Base-by-base conservation (phyloP, 257 asterid species). In the Marsdenia floribunda region DNA sequence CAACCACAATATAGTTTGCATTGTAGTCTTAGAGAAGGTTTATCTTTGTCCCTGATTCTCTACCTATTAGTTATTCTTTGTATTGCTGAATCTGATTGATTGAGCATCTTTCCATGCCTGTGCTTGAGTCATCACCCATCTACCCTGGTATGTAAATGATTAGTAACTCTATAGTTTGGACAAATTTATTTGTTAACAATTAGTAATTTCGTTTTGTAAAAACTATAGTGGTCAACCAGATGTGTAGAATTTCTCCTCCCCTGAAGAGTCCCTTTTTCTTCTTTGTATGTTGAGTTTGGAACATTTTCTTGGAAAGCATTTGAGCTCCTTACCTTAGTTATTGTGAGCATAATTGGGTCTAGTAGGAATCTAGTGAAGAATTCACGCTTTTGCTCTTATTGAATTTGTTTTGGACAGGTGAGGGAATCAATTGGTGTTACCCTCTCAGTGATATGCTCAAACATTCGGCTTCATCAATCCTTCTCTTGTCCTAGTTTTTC, bases 381-480 rank as follows among this genome's bases (percentile, higher is more conserved):
- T 58, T 40, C 61, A 68, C 1, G 29, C 29, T 50, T 35, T 49
- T n/a, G 22, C 24, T 22, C 33, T 6, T 6, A 4, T 37, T 59
- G 12, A 42, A 8, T 79, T 81, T 73, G 68, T 64, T 72, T 80
- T 79, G 60, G 74, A 75, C 94, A 94, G 99, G 98, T 95, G 80
- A 88, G 99, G 82, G 99, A 95, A 85, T 91, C 99, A 75, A 86
- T 95, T 82, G 99, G 98, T 75, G 96, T 92, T 55, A 71, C 97
- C 42, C 93, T 92, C 73, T 88, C 96, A 73, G 91, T 95, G 77
- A 74, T 95, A 77, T 92, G 98, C 83, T 95, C 99, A 71, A 95
- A 95, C 87, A 89, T 92, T 76, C 86, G 97, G 74, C 96, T 95
- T 74, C 77, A 82, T 80, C 85, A 82, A 70, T 82, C 87, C 77